Conservation (phyloP, 73 alveolate genomes). For the Blepharisma japonicum region DNA sequence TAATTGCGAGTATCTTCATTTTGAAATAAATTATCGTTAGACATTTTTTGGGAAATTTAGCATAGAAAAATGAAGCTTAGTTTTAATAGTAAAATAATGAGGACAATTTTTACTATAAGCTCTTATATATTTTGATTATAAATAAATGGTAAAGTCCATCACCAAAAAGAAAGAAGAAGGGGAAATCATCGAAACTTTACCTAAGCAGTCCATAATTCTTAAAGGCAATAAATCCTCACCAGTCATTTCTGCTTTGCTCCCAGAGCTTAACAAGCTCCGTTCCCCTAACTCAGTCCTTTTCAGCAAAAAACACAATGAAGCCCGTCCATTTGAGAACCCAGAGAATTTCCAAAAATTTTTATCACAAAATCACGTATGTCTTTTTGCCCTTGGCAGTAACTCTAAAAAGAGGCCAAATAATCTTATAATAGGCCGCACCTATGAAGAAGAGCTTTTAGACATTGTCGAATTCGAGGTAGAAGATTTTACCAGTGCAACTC, state of each 20-base stretch:
- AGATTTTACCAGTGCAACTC: slow-evolving; percentile 42
- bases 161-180: slow-evolving; percentile 18
- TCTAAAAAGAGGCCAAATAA: slow-evolving; percentile 76
- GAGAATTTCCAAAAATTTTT: neutral
- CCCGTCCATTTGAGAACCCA: slow-evolving; percentile 22
- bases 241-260: neutral
- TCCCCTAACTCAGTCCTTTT: neutral
- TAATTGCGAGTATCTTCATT: too few species aligned
- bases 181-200: slow-evolving; percentile 22
- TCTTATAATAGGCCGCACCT: slow-evolving; percentile 63
- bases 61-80: too few species aligned
- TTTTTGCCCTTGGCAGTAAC: slow-evolving; percentile 38
- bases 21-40: too few species aligned
- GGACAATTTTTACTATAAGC: too few species aligned
- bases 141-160: slow-evolving; percentile 26
- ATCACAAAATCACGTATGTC: neutral
- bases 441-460: slow-evolving; percentile 60
- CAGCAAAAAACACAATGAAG: neutral
- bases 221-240: slow-evolving; percentile 18
- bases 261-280: neutral
- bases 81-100: too few species aligned
- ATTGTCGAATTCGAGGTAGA: slow-evolving; percentile 65
- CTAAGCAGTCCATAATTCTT: neutral
- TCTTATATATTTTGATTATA: too few species aligned
- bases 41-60: too few species aligned